Base-by-base conservation (phyloP, 2,329 filamentous ascomycete species). In the Thelonectria olida region DNA sequence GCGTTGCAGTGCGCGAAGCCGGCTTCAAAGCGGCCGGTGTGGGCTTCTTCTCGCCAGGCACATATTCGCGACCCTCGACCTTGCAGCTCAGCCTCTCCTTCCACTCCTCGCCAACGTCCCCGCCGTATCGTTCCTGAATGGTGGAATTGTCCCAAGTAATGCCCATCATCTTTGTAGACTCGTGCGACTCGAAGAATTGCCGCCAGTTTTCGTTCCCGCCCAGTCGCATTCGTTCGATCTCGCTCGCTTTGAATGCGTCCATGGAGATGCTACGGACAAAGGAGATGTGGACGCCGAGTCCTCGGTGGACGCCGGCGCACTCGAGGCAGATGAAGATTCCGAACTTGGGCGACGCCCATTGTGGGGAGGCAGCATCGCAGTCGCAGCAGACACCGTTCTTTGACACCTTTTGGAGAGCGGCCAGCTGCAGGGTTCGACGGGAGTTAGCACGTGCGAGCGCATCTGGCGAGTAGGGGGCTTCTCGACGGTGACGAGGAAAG, bases 341-440 rank as follows among this genome's bases (percentile, higher is more conserved):
- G 76, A 99, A 97, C 80, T 99, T 99, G 67, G 96, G 96, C 36
- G 93, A 85, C 70, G 96, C 95, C 96, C 96, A 99, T 90, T 99
- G 96, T 65, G 96, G 96, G 72, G 93, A 96, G 20, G 96, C 95
- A 44, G 96, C 95, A 75, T 90, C 90, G 84, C 96, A 99, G 81
- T 99, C 96, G 82, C 94, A 95, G 83, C 96, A 99, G 72, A 88
- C 81, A 76, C 92, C 93, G 80, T 99, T 99, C 70, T 90, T 89
- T 70, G 93, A 90, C 70, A 90, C 90, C 79, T 97, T 97, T 78
- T 97, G 94, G 70, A 98, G 93, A 64, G 92, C 88, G 67, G 93
- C 88, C 75, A 99, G 89, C 93, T 97, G 76, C 62, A 47, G 23
- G 9, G 10, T 44, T 20, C 15, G 20, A 51, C 23, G 41, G 49